A percentile compares a stretch with the other conserved stretches of the same genome.
phyloP scores from a whole-genome alignment of 2,329 filamentous ascomycete species.

The Alternaria arbusti region DNA sequence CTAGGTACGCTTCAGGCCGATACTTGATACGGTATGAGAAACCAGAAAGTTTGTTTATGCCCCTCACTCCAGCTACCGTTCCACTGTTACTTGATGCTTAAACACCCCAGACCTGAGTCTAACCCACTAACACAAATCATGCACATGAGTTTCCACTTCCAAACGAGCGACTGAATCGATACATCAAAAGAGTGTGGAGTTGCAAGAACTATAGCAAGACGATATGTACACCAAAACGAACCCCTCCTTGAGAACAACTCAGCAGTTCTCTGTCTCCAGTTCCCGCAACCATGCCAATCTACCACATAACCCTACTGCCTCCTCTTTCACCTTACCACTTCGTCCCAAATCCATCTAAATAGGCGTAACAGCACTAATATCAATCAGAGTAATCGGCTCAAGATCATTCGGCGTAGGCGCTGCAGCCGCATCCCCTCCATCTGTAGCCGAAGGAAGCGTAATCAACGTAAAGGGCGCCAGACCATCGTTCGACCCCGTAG shows the following conservation, averaged over 20 bases:
- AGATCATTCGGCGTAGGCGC: constrained; percentile 1
- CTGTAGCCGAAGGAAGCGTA: not conserved
- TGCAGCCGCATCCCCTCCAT: not conserved
- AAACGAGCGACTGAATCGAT: not conserved
- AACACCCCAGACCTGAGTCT: no score
- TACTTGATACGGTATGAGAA: not conserved
- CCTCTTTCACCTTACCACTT: not conserved
- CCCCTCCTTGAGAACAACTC: not conserved
- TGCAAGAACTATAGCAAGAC: not conserved
- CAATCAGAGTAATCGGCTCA: constrained; percentile 9
- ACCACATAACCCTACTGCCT: not conserved
- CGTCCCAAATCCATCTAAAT: not conserved
- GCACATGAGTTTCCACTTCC: not conserved
- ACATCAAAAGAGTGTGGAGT: not conserved
- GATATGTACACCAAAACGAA: not conserved
- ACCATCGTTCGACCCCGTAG: not conserved
- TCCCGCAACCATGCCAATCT: not conserved
- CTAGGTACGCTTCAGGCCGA: not conserved
- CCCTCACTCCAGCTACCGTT: not conserved
- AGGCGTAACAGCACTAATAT: not conserved
- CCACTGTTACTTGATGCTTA: not conserved
- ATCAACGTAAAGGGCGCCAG: constrained; percentile 4
- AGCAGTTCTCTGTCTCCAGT: not conserved
- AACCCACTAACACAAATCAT: not conserved
- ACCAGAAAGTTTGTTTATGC: not conserved